Evolutionary conservation across 2,329 filamentous ascomycete species (phyloP).

Genomic region (Sordariomycetes sp.): DNA sequence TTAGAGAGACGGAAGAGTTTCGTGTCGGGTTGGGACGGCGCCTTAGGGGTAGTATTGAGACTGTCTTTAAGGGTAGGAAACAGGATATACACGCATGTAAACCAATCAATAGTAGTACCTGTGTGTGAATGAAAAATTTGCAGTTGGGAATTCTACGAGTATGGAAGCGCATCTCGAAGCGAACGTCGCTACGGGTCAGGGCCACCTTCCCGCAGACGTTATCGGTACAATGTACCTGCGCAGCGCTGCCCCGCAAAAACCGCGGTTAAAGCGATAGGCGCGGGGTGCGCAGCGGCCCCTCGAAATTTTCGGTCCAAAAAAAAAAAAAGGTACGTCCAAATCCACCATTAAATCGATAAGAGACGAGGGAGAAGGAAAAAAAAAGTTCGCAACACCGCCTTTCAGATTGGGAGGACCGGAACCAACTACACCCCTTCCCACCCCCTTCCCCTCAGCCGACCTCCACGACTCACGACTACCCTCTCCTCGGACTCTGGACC

Average conservation of each 20-base stretch:
- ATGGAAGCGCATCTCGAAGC: not conserved
- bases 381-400: not conserved
- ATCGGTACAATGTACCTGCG: not conserved
- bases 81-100: too few relatives aligned
- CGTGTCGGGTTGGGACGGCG: too few relatives aligned
- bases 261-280: not conserved
- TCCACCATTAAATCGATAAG: not conserved
- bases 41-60: too few relatives aligned
- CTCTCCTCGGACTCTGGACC: not conserved
- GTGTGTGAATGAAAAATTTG: too few relatives aligned
- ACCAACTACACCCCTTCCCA: not conserved
- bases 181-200: not conserved
- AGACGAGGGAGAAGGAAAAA: too few relatives aligned
- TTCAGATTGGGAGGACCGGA: not conserved
- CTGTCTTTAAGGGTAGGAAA: too few relatives aligned
- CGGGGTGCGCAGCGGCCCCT: not conserved
- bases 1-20: too few relatives aligned
- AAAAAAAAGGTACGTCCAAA: not conserved
- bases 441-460: not conserved
- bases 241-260: not conserved
- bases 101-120: too few relatives aligned
- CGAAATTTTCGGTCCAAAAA: not conserved
- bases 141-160: too few relatives aligned
- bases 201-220: not conserved
- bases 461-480: not conserved